A percentile compares a stretch with the other conserved stretches of the same genome.
Evolutionary conservation across 139 green algal species (phyloP).

Genomic region (Mesotaenium endlicherianum): DNA sequence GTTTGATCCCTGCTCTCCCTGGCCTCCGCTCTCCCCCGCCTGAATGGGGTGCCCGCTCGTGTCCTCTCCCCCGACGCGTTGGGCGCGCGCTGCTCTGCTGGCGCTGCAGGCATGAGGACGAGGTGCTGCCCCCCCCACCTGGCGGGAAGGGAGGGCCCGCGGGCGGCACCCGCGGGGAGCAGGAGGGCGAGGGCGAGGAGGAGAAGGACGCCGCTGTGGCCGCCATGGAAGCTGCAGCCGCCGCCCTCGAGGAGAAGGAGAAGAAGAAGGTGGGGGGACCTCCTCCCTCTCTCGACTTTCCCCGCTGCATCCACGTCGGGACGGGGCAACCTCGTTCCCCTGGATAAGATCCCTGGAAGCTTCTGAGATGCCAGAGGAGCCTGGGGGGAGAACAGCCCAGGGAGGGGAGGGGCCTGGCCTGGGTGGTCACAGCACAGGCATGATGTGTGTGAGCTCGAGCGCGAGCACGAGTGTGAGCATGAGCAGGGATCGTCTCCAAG

Average conservation of each 20-base stretch:
- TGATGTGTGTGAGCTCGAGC: neutral
- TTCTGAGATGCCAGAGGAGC: neutral
- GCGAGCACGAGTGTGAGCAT: too few relatives aligned
- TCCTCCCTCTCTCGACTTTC: neutral
- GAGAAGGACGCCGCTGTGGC: neutral
- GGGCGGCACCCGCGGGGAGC: too few relatives aligned
- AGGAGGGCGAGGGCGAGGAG: neutral
- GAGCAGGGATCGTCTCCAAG: too few relatives aligned
- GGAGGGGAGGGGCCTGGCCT: neutral
- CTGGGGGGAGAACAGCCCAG: neutral
- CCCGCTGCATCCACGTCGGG: neutral
- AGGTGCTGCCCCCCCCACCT: neutral
- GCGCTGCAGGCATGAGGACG: neutral
- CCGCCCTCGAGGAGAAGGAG: constrained; percentile 13
- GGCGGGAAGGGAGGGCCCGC: neutral
- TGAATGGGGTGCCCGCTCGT: too few relatives aligned
- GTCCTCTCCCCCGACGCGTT: too few relatives aligned
- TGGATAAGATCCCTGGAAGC: neutral
- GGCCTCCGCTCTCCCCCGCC: too few relatives aligned
- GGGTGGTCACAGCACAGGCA: neutral
- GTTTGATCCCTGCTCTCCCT: too few relatives aligned
- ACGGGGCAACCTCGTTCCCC: too few relatives aligned
- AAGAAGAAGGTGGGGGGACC: neutral
- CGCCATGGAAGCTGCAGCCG: constrained; percentile 1
- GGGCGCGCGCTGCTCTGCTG: neutral